A percentile compares a stretch with the other conserved stretches of the same genome.
Evolutionary conservation across 2,329 filamentous ascomycete genomes (phyloP).

Genomic region (Ascochyta clinopodiicola): DNA sequence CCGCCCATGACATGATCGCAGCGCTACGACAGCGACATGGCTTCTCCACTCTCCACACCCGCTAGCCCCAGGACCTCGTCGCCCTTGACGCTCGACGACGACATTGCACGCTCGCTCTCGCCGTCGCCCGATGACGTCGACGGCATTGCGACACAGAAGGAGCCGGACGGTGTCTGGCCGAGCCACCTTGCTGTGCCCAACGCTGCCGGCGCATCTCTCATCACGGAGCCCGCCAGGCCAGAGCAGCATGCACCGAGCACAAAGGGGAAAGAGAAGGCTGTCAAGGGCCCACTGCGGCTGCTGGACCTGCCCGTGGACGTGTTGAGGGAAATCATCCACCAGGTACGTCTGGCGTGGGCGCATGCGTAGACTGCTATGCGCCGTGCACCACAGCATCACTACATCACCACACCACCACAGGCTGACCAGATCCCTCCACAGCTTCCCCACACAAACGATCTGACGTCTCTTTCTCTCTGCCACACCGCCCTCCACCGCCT

Average conservation of each 20-base stretch:
- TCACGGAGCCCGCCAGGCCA: constrained; percentile 23
- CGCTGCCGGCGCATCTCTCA: constrained; percentile 14
- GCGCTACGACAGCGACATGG: constrained; percentile 39
- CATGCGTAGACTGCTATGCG: background rate
- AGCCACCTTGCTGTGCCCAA: constrained; percentile 9
- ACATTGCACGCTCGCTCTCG: constrained; percentile 25
- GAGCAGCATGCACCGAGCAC: constrained; percentile 53
- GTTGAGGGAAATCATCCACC: constrained; percentile 77
- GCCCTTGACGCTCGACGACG: constrained; percentile 37
- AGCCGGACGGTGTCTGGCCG: constrained; percentile 21
- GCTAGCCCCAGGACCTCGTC: constrained; percentile 37
- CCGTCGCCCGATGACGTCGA: constrained; percentile 33
- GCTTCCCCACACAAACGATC: constrained; percentile 82
- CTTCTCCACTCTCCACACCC: constrained; percentile 38
- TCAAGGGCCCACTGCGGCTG: constrained; percentile 66
- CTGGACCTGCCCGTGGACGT: constrained; percentile 81
- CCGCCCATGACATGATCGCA: constrained; percentile 33
- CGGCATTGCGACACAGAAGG: constrained; percentile 18
- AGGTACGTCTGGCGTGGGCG: constrained; percentile 58
- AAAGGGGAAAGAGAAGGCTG: constrained; percentile 49
- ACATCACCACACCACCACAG: background rate
- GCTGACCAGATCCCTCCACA: constrained; percentile 46
- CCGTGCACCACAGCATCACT: background rate
- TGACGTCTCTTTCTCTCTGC: constrained; percentile 77
- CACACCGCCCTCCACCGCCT: constrained; percentile 79